Base-by-base conservation (phyloP, 441 rosid genomes). In the Francoa sonchifolia region DNA sequence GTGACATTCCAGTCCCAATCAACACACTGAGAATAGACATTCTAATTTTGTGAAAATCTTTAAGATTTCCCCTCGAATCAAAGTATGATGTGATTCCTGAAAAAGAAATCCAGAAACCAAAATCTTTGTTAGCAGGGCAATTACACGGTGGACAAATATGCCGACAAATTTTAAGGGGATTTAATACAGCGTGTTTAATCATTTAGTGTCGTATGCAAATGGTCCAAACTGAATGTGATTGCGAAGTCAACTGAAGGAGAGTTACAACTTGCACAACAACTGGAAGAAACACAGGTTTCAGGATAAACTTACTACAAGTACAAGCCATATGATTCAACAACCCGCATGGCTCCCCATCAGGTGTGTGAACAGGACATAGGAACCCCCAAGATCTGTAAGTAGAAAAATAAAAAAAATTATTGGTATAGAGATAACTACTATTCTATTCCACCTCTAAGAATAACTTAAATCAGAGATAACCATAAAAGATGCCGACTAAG, bases 341-440 rank as follows among this genome's bases (percentile, higher is more conserved):
- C 18, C 96, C 96, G 54, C 99, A 90, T 19, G 96, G 96, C 56
- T 80, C 93, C 15, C 99, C 99, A 74, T 90, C 95, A 56, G 99
- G 99, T 41, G 99, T 90, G 68, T 82, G 96, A 41, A 86, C 96
- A 36, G 96, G 99, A 60, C 99, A 86, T 61, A 90, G 96, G 58
- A 86, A 90, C 44, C 99, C 99, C 96, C 96, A 90, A 27, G 99
- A 86, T 69, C 95, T 86, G 74, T 57, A 44, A 46, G 47, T 47
- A 16, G 31, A 42, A 18, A 42, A 32, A 26, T n/a, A 37, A 32
- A 32, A 44, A 45, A 41, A 37, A 36, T 39, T 11, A 58, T 19
- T 33, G 30, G n/a, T n/a, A n/a, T n/a, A n/a, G n/a, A n/a, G n/a
- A n/a, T n/a, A n/a, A n/a, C n/a, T n/a, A n/a, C n/a, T n/a, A n/a